These are phyloP conservation scores for Didymella segeticola DNA, from an alignment of 2,329 filamentous ascomycete genomes.

Conservation along the genomic window DNA sequence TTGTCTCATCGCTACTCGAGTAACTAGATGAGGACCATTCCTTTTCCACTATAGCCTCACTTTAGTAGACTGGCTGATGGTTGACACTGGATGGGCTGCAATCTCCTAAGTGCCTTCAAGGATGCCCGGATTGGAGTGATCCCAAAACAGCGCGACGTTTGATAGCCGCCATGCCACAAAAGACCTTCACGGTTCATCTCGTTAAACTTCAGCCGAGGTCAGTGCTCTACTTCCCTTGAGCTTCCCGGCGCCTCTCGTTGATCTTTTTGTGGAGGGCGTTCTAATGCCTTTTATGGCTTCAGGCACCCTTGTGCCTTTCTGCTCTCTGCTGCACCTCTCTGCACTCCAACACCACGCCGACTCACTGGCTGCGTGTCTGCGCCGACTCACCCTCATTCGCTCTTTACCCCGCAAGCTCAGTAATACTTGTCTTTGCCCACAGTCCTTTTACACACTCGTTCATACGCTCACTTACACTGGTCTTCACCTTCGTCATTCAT, in stretches of 20 bases:
- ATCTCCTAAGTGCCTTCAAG: slow-evolving; percentile 34
- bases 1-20: slow-evolving; percentile 23
- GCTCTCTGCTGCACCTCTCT: slow-evolving; percentile 34
- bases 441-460: slow-evolving; percentile 18
- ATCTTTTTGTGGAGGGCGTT: slow-evolving; percentile 29
- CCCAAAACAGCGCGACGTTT: slow-evolving; percentile 32
- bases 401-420: slow-evolving; percentile 20
- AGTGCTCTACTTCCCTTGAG: slow-evolving; percentile 31
- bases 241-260: slow-evolving; percentile 31
- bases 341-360: slow-evolving; percentile 30
- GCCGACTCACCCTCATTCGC: slow-evolving; percentile 33
- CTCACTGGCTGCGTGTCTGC: slow-evolving; percentile 33
- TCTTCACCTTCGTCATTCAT: slow-evolving; percentile 20
- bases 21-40: slow-evolving; percentile 21
- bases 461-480: slow-evolving; percentile 6
- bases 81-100: slow-evolving; percentile 29
- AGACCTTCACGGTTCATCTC: slow-evolving; percentile 24
- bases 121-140: slow-evolving; percentile 27
- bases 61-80: slow-evolving; percentile 27
- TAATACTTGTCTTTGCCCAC: slow-evolving; percentile 22
- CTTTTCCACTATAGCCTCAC: slow-evolving; percentile 20
- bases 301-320: slow-evolving; percentile 27
- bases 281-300: slow-evolving; percentile 31
- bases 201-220: slow-evolving; percentile 24
- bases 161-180: slow-evolving; percentile 31